Base-by-base conservation (phyloP, 1,139 yeast genomes). In the Suhomyces yuchorum region DNA sequence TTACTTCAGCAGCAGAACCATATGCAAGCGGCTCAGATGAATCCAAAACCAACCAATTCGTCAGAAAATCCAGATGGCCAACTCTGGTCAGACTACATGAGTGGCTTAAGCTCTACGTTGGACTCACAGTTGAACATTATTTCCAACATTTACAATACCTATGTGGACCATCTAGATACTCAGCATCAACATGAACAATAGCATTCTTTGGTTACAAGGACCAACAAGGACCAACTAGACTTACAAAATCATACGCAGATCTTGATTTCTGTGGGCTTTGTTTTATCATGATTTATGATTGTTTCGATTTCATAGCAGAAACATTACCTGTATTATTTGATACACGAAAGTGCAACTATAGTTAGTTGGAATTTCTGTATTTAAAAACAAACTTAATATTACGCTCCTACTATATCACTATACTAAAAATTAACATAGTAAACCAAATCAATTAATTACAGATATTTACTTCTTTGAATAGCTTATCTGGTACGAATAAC, bases 401-500 rank as follows among this genome's bases (percentile, higher is more conserved):
- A 8, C 23, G 23, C 23, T 8, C 20, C 11, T 20, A n/a, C n/a
- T n/a, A n/a, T n/a, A n/a, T n/a, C n/a, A n/a, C n/a, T n/a, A n/a
- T n/a, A n/a, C n/a, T n/a, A n/a, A n/a, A n/a, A n/a, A n/a, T n/a
- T n/a, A n/a, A n/a, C n/a, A n/a, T n/a, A n/a, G n/a, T n/a, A 20
- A 20, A 20, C 23, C 23, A 17, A 11, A 18, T 26, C 19, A 22
- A 38, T 26, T 38, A 22, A 26, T 28, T 28, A 26, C 17, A 38
- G 14, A 28, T 28, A 38, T 22, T 18, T 26, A 40, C 34, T 14
- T 24, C 24, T 24, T 38, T 19, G 15, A 38, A 8, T 24, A 20
- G 15, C 37, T 67, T 81, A 90, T 66, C 96, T 84, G 37, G 97
- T 91, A 69, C 97, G 87, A 64, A 95, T 92, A 50, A 95, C 90